Base-by-base conservation (phyloP, 2,329 filamentous ascomycete species). In the Diaporthe eres region DNA sequence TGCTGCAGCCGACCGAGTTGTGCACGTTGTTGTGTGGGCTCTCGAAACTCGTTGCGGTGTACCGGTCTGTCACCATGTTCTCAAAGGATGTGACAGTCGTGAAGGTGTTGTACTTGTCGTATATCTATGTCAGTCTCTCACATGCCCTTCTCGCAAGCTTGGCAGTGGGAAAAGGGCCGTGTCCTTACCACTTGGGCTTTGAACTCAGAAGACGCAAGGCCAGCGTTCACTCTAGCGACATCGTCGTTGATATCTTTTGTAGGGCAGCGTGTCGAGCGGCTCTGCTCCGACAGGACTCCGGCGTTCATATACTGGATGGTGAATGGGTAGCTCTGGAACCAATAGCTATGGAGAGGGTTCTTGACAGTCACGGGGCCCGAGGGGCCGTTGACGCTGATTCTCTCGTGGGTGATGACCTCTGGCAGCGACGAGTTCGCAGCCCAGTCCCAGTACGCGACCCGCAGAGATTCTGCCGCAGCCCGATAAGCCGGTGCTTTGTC, bases 371-470 rank as follows among this genome's bases (percentile, higher is more conserved):
- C 79, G 37, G 47, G 72, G 37, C 82, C 82, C 1, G 72, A 55
- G 3, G 81, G 80, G 19, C 78, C 77, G 42, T 78, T 80, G 58
- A 81, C 77, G 0, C 74, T 74, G 58, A 82, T 51, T 15, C 77
- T 78, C 37, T 81, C 79, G 2, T 81, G 80, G 3, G 82, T 85
- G n/a, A 77, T 80, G 13, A 85, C 84, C 0, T 79, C 77, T 4
- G 90, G 89, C 4, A 91, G 83, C n/a, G 78, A 76, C 4, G 84
- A 77, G 47, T 86, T 80, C 3, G 78, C 75, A 2, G 85, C 88
- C 89, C 88, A 91, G 81, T 91, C 89, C 89, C 89, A 91, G 81
- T 84, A 90, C 2, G 89, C 88, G 17, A 86, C 80, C 44, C 89
- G 85, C 37, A 90, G 84, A 0, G 79, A 81, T 55, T 87, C 82